A percentile compares a stretch with the other conserved stretches of the same genome.
These are phyloP conservation scores for Tetrahymena malaccensis DNA, from an alignment of 73 alveolate species.

Conservation along the genomic window DNA sequence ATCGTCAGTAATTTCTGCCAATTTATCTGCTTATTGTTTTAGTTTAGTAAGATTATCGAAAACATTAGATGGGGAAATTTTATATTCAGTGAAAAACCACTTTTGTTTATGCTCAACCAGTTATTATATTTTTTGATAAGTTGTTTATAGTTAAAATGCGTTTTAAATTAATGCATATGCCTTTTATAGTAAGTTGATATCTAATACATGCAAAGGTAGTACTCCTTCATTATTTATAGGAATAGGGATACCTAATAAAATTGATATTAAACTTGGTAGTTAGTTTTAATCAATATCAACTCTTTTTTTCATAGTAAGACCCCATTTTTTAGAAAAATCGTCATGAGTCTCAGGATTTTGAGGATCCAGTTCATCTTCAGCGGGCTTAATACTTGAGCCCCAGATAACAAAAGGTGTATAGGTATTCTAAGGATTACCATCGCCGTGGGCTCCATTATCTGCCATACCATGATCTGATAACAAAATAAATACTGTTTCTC, in stretches of 20 bases:
- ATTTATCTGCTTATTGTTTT: neutral
- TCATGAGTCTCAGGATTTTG: neutral
- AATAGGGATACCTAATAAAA: neutral
- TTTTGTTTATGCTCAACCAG: neutral
- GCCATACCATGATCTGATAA: neutral
- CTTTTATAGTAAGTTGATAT: neutral
- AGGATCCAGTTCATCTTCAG: neutral
- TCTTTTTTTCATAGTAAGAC: neutral
- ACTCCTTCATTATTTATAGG: neutral
- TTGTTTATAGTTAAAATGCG: neutral
- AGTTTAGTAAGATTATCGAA: neutral
- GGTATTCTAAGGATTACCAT: neutral
- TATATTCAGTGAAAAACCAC: neutral
- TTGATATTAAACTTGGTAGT: neutral
- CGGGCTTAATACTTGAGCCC: neutral
- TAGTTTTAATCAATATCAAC: neutral
- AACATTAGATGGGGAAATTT: neutral
- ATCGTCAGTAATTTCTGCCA: neutral
- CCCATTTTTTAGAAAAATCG: neutral
- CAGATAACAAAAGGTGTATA: neutral
- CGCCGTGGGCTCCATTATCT: neutral
- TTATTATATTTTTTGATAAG: neutral
- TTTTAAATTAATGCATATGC: neutral
- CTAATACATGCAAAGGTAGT: neutral
- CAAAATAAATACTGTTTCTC: neutral